Evolutionary conservation across 2,329 filamentous ascomycete species (phyloP), one percentile per base, ranked within the genome.

Genomic region (Alternaria tenuissima): DNA sequence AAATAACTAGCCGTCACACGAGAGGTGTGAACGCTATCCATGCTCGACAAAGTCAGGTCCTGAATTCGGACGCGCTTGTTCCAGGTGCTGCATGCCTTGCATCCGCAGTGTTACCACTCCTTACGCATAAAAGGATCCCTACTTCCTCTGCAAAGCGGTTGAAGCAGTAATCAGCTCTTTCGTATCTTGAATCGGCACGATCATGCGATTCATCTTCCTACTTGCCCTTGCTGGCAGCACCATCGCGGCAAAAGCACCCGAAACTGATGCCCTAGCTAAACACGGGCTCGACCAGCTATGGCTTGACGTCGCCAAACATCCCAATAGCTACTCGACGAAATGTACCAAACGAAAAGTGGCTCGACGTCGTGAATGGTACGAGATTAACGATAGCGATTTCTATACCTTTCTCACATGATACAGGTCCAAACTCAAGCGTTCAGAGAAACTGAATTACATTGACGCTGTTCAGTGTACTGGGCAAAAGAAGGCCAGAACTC

Each of bases 391-490:
- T 12, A 11, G 28, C 2, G 11, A 30, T 11, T 5, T 30, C 3
- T 8, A 12, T 9, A 12, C 1, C 28, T 30, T 11, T 9, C 11
- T 30, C 28, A 30, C 11, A 11, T 11, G 5, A 16, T 11, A n/a
- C 18, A 58, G 47, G 52, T 54, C 52, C 30, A 34, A 34, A 5
- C 26, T 54, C 11, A 54, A 46, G 30, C 52, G 52, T 34, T 28
- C 57, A 7, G 64, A 72, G 42, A 71, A 64, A 53, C 61, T 67
- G 18, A 57, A 69, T 18, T 78, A 77, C 52, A 76, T 77, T 34
- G 36, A 60, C 0, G 76, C 76, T 18, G 74, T 78, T 18, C 65
- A 76, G 38, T 78, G 76, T 55, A 47, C 74, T 9, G 55, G 60
- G 5, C 66, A 55, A 7, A 70, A 63, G 46, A 62, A 69, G 4